Percentiles rank a stretch among this genome's conserved stretches.
Evolutionary conservation across 176 grass and related monocot species (phyloP).

Genomic region (Pontederia paniculata): DNA sequence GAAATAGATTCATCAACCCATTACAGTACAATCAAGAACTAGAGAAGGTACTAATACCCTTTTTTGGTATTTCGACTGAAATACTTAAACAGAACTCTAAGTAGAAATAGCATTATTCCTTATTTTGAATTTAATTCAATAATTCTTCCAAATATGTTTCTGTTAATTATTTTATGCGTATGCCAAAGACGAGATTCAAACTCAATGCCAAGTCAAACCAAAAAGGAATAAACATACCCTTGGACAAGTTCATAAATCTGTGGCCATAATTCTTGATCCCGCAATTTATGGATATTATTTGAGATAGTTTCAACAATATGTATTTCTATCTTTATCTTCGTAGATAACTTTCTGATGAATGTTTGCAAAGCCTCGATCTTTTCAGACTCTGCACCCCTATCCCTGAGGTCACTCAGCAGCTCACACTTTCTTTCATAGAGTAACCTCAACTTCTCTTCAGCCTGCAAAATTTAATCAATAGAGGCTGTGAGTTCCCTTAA

Average conservation of each 20-base stretch:
- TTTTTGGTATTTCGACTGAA: too few relatives aligned
- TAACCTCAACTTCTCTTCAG: conserved; percentile 41
- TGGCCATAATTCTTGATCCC: conserved; percentile 64
- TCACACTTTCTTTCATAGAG: conserved; percentile 27
- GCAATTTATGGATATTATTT: conserved; percentile 41
- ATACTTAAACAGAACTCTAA: too few relatives aligned
- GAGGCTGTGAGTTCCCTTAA: too few relatives aligned
- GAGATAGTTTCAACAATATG: conserved; percentile 42
- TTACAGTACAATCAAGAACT: too few relatives aligned
- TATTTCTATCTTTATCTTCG: conserved; percentile 37
- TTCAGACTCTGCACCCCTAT: conserved; percentile 31
- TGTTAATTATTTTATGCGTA: too few relatives aligned
- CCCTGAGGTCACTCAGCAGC: conserved; percentile 15
- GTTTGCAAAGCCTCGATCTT: conserved; percentile 34
- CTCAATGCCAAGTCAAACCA: too few relatives aligned
- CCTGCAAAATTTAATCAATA: conserved; percentile 13
- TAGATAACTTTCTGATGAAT: conserved; percentile 35
- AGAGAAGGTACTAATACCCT: too few relatives aligned
- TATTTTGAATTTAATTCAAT: too few relatives aligned
- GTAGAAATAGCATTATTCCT: too few relatives aligned
- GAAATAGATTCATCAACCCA: too few relatives aligned
- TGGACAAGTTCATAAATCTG: conserved; percentile 41
- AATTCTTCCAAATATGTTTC: too few relatives aligned
- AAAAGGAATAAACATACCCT: conserved; percentile 30
- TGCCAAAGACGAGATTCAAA: too few relatives aligned